These are phyloP conservation scores for Mucor plumbeus DNA, from an alignment of 371 early-diverging fungal species.

Conservation along the genomic window DNA sequence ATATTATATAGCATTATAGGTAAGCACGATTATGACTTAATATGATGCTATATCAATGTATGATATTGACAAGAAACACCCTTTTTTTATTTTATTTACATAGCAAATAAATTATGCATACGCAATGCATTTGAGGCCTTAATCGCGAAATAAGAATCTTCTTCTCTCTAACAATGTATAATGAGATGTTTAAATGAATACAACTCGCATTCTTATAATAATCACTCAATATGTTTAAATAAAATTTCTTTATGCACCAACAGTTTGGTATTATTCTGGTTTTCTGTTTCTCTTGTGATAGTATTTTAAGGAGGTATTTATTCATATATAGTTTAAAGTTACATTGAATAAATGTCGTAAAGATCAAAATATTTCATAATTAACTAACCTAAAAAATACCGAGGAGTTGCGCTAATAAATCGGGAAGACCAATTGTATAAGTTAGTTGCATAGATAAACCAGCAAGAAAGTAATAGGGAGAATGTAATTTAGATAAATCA, in stretches of 20 bases:
- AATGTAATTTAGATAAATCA: not conserved
- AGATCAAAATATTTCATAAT: slow-evolving; percentile 1
- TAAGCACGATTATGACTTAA: too few relatives aligned
- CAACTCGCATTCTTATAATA: not conserved
- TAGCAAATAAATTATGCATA: too few relatives aligned
- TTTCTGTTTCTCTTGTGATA: not conserved
- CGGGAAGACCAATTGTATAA: not conserved
- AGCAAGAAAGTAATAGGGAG: not conserved
- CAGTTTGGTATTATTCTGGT: not conserved
- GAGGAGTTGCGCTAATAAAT: not conserved
- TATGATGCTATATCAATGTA: too few relatives aligned
- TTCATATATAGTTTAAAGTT: not conserved
- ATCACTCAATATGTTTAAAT: not conserved
- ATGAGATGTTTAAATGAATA: not conserved
- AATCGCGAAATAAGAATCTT: too few relatives aligned
- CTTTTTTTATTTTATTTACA: too few relatives aligned
- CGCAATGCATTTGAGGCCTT: too few relatives aligned
- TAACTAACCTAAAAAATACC: not conserved
- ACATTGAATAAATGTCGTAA: not conserved
- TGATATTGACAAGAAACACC: too few relatives aligned
- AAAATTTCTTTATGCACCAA: not conserved
- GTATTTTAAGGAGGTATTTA: not conserved
- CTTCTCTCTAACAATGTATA: not conserved
- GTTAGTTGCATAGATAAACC: too few relatives aligned
- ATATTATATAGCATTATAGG: too few relatives aligned